Base-by-base conservation (phyloP, 768 basidiomycete species). In the Cubamyces lactineus region DNA sequence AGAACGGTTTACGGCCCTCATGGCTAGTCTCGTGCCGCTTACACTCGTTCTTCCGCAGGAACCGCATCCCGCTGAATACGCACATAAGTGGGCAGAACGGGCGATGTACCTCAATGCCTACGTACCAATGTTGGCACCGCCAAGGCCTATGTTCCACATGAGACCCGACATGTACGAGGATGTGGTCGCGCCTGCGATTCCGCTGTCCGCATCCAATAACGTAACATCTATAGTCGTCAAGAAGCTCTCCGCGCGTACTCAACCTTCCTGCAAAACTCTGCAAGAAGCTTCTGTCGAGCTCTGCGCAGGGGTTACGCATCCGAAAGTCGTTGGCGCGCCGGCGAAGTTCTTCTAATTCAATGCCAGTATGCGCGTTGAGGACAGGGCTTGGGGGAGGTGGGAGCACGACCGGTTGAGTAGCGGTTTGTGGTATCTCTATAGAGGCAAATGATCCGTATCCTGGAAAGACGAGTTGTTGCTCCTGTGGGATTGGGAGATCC, bases 31-130 rank as follows among this genome's bases (percentile, higher is more conserved):
- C 87, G 62, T 91, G 89, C 26, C 89, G 83, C 70, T 88, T 89
- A 76, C 86, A 88, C 70, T 91, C 88, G 67, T 91, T 89, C 72
- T 86, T 89, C 61, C 89, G 85, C 61, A 88, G 70, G 75, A 90
- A 91, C 13, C 84, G 78, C 60, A 86, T 78, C 2, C 82, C 72
- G 69, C 89, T 90, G 56, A 68, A 28, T 4, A 17, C 24, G n/a
- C 30, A 11, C 17, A 40, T 53, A 58, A 57, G 19, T 21, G 50
- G 4, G 4, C 6, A 16, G 5, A 1, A 43, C 30, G 17, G 5
- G 24, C 21, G 52, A 24, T 53, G 42, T 24, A 0, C 39, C 11
- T 24, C 38, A 16, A 23, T 24, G 39, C 23, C 48, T 2, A 79
- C 85, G 62, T 68, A 89, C 89, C 89, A 91, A 66, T 81, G 69